phyloP scores from a whole-genome alignment of 306 rosid genomes.

The Medicago lupulina region DNA sequence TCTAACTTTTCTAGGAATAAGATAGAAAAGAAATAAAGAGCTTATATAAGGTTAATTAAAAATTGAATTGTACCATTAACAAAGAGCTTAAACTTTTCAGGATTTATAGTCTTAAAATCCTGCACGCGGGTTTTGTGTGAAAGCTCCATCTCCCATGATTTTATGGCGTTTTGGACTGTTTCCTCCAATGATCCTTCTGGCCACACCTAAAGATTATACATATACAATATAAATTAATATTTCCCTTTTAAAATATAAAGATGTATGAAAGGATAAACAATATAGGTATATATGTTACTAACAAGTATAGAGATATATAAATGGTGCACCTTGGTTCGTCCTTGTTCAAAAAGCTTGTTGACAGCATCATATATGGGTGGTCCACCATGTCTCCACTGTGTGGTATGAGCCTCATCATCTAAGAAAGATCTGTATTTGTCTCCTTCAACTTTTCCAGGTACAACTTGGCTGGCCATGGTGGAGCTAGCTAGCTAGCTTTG shows the following conservation, averaged over 20 bases:
- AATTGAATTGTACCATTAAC: constrained; percentile 35
- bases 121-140: constrained; percentile 46
- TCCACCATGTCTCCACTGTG: constrained; percentile 65
- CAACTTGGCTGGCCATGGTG: constrained; percentile 22
- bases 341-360: constrained; percentile 66
- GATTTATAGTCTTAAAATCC: constrained; percentile 48
- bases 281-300: too few species aligned
- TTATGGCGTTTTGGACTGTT: constrained; percentile 63
- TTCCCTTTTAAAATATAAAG: too few species aligned
- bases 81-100: constrained; percentile 47
- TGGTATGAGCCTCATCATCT: constrained; percentile 45
- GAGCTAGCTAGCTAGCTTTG: background rate
- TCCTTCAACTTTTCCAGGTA: constrained; percentile 7
- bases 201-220: constrained; percentile 54
- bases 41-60: too few species aligned
- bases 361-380: constrained; percentile 63
- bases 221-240: too few species aligned
- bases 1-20: too few species aligned
- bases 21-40: too few species aligned
- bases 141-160: constrained; percentile 51
- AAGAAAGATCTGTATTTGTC: constrained; percentile 63
- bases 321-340: constrained; percentile 56
- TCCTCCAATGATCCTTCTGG: constrained; percentile 70
- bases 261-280: too few species aligned
- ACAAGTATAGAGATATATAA: too few species aligned